Base-by-base conservation (phyloP, 495 filamentous ascomycete genomes). In the Neurospora cerealis region DNA sequence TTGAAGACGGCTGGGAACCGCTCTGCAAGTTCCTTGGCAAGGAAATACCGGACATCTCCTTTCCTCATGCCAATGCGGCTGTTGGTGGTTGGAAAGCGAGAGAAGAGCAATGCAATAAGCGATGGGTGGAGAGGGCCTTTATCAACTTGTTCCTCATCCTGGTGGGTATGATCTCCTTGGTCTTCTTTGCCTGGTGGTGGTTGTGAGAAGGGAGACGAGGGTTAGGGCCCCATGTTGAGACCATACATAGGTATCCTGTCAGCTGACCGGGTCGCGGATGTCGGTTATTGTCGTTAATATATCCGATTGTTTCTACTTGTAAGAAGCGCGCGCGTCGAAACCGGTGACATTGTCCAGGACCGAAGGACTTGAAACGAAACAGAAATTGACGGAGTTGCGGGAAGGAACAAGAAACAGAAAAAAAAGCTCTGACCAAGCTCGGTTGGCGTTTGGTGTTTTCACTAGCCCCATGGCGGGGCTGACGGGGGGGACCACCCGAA, bases 1-100 rank as follows among this genome's bases (percentile, higher is more conserved):
- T 87, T 2, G 80, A 77, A 73, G 83, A 85, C 66, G 87, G 86
- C 4, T 88, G 86, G 86, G 83, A 73, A 72, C 86, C 85, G 6
- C 75, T 88, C 32, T 88, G 87, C 76, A 74, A 80, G 70, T 86
- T 85, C 62, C 74, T 88, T 4, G 84, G 78, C 4, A 85, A 83
- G 69, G 81, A 83, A 1, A 72, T 85, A 7, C 86, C 86, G 2
- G 78, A 78, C 41, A 74, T 79, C 1, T 74, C 78, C 3, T 87
- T 89, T 69, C 86, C 86, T 5, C 74, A 79, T 39, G 79, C 75
- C 7, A 81, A 82, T 60, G 76, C 78, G 8, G 75, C 72, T 44
- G 74, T 2, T 42, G 71, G 77, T 6, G 78, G 77, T 0, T 78
- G 77, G 78, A 78, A 79, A 48, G 72, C 72, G 19, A 66, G 78